These are phyloP conservation scores for Stenocarpella maydis DNA, from an alignment of 2,329 filamentous ascomycete species.

Conservation along the genomic window DNA sequence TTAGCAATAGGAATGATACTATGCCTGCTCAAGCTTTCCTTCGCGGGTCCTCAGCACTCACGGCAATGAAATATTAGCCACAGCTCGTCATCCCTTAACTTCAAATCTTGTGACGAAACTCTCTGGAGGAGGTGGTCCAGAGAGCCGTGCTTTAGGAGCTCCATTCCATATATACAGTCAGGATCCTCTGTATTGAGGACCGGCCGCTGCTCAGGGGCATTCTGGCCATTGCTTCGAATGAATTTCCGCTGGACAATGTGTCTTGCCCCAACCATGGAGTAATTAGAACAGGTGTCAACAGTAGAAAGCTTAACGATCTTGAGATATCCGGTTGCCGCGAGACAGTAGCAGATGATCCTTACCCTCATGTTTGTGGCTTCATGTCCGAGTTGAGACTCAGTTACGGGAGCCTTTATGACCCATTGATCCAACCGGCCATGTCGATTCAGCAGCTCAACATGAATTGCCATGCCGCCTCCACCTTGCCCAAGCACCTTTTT, in stretches of 20 bases:
- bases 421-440: not conserved
- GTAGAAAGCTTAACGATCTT: fast-evolving
- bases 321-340: not conserved
- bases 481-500: constrained; percentile 7
- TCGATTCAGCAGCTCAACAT: not conserved
- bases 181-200: not conserved
- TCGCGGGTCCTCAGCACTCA: not conserved
- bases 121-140: not conserved
- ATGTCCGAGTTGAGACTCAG: not conserved
- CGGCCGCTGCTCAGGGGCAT: too few relatives aligned
- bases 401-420: not conserved
- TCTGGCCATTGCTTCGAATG: not conserved
- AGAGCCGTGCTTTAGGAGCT: constrained; percentile 4
- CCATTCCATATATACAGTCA: not conserved
- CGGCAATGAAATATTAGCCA: constrained; percentile 20
- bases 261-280: constrained; percentile 2
- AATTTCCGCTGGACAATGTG: constrained; percentile 14
- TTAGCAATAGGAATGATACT: not conserved
- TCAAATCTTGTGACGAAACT: not conserved
- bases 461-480: not conserved
- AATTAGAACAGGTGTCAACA: not conserved
- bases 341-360: not conserved
- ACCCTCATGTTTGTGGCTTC: constrained; percentile 6
- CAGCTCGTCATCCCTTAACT: constrained; percentile 4
- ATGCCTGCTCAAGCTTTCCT: not conserved